phyloP scores from a whole-genome alignment of 2,329 filamentous ascomycete genomes.

The Aspergillus cejpii region DNA sequence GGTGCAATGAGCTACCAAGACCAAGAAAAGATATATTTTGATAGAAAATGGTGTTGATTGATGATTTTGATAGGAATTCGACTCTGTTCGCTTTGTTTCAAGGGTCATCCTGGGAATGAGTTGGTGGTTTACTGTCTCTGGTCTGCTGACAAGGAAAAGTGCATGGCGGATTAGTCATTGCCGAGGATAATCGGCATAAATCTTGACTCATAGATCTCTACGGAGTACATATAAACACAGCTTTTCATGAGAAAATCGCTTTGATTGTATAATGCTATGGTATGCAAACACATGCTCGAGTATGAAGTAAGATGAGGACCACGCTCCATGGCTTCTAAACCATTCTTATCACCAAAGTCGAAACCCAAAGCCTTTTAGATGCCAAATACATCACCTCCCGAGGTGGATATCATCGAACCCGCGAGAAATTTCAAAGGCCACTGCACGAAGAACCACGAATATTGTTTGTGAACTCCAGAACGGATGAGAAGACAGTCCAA shows the following conservation, averaged over 20 bases:
- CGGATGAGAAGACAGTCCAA: background rate
- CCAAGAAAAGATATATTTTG: too few species aligned
- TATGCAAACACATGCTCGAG: background rate
- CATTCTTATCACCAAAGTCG: background rate
- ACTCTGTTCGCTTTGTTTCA: background rate
- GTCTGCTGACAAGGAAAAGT: background rate
- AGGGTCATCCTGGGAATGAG: background rate
- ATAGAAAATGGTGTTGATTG: too few species aligned
- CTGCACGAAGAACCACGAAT: background rate
- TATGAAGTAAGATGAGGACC: background rate
- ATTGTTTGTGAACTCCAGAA: background rate
- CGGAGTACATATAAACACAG: too few species aligned
- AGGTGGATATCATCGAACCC: conserved; percentile 16
- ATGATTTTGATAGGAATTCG: background rate
- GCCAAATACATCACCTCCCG: conserved; percentile 13
- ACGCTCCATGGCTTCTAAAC: background rate
- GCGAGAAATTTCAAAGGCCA: conserved; percentile 6
- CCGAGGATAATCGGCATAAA: background rate
- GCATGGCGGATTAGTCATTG: background rate
- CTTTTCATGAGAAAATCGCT: background rate
- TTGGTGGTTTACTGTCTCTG: background rate
- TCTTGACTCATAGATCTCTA: too few species aligned
- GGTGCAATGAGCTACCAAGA: background rate
- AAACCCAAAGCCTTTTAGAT: conserved; percentile 10
- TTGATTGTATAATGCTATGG: background rate